phyloP scores from a whole-genome alignment of 371 early-diverging fungal species.

The Dinochytrium kinnereticum region DNA sequence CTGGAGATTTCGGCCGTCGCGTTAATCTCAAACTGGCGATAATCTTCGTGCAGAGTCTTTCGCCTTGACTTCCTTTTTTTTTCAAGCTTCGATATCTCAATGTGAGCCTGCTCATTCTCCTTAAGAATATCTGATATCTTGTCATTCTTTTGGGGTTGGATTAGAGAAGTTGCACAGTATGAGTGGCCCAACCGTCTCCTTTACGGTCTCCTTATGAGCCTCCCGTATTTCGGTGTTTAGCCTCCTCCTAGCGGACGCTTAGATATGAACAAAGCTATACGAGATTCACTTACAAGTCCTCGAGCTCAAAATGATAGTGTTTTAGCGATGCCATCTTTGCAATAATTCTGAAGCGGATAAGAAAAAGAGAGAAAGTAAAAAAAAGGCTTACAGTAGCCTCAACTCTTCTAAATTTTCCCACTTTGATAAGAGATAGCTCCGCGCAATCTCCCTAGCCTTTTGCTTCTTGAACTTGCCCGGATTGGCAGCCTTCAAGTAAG shows the following conservation, averaged over 20 bases:
- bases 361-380: too few relatives aligned
- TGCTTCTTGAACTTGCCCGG: constrained; percentile 25
- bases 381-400: constrained; percentile 35
- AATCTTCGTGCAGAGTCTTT: constrained; percentile 5
- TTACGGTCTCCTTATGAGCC: constrained; percentile 18
- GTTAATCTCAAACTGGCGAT: constrained; percentile 1
- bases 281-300: constrained; percentile 34
- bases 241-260: constrained; percentile 20
- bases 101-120: constrained; percentile 29
- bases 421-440: constrained; percentile 31
- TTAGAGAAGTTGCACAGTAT: neutral
- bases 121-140: constrained; percentile 35
- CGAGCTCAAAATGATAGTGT: constrained; percentile 32
- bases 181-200: neutral
- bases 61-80: constrained; percentile 12
- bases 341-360: constrained; percentile 42
- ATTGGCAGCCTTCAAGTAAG: constrained; percentile 26
- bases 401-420: constrained; percentile 43
- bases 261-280: neutral
- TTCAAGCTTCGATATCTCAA: constrained; percentile 28
- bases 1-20: constrained; percentile 1
- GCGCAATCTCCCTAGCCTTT: constrained; percentile 38
- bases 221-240: constrained; percentile 33
- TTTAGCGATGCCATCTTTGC: constrained; percentile 42
- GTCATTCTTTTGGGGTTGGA: constrained; percentile 24